Base-by-base conservation (phyloP, 495 filamentous ascomycete genomes). In the Hypomontagnella monticulosa region DNA sequence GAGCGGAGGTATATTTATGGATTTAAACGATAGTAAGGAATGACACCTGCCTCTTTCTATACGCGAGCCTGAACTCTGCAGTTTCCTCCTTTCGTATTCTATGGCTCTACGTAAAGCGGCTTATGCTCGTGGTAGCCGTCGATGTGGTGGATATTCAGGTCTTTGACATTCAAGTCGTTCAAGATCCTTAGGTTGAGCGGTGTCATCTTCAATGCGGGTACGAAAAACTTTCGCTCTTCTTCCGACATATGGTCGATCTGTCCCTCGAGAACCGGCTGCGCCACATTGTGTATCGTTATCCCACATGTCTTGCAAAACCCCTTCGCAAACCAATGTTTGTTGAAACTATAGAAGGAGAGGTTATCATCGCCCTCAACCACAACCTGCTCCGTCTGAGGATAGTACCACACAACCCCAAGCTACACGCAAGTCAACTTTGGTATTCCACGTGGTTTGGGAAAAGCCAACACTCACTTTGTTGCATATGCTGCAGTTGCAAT, bases 401-500 rank as follows among this genome's bases (percentile, higher is more conserved):
- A 83, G 33, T 73, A 43, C 77, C 79, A 80, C 47, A 69, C 56
- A 19, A 20, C n/a, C 3, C 62, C 71, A 34, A 61, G 55, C 71
- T 71, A 33, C 47, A n/a, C 12, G 23, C 16, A 23, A 37, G 40
- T 69, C 42, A 69, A 19, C 36, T 37, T n/a, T 9, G 23, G 15
- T 32, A 27, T 43, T 18, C 7, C 3, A 43, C 8, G 18, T 1
- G 27, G 3, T 27, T 37, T 27, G 1, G 1, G 10, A 9, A 20
- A 46, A 38, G 16, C 9, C 4, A 14, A 54, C 9, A 59, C 76
- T 64, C 74, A 82, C 81, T 52, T 71, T 70, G 4, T 46, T 46
- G 59, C 80, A 83, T 47, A 74, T 71, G 54, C 79, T 82, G 66
- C 81, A 83, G 67, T 81, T 81, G 63, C 77, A 78, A 32, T 81